Conservation (phyloP, 352 stramenopile genomes). For the Globisporangium nodosum region DNA sequence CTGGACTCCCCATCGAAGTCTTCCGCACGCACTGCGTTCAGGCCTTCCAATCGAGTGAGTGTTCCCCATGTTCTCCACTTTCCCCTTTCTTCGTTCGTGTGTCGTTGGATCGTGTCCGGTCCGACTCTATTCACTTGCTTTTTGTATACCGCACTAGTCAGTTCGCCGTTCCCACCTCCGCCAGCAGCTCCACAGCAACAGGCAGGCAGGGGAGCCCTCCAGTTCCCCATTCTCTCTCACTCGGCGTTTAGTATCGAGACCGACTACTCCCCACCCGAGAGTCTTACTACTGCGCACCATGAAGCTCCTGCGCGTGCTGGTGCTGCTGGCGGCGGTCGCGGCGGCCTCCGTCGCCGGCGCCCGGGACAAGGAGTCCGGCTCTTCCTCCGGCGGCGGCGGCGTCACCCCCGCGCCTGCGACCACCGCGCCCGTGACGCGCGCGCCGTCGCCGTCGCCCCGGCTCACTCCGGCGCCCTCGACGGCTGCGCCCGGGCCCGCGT, state of each 20-base stretch:
- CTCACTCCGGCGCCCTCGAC: conserved; percentile 16
- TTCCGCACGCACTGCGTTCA: no score
- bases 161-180: no score
- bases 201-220: no score
- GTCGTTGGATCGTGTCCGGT: no score
- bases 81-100: no score
- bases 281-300: not conserved
- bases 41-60: no score
- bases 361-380: not conserved
- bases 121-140: no score
- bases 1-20: no score
- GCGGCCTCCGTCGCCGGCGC: not conserved
- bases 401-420: not conserved
- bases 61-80: no score
- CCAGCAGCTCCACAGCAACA: no score
- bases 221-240: no score
- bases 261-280: not conserved
- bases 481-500: conserved; percentile 13
- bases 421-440: not conserved
- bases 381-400: not conserved
- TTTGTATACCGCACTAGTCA: no score
- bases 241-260: not conserved
- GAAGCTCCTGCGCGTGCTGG: not conserved
- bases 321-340: not conserved
- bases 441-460: not conserved